phyloP scores from a whole-genome alignment of 2,329 filamentous ascomycete species.

The Microascus cirrosus region DNA sequence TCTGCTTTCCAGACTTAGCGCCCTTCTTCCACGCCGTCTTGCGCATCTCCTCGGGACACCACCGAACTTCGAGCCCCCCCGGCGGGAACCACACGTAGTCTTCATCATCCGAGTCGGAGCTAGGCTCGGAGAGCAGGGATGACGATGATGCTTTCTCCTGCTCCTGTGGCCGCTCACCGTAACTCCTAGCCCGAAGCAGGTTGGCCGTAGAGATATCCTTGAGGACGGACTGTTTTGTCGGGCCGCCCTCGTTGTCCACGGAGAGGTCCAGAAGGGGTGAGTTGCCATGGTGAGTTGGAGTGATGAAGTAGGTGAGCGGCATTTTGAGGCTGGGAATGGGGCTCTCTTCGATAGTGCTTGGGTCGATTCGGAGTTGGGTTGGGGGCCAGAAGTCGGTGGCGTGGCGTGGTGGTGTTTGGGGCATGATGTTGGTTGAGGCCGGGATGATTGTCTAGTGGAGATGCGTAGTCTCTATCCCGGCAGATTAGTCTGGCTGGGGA shows the following conservation, averaged over 20 bases:
- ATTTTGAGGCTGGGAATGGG: background rate
- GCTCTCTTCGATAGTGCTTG: background rate
- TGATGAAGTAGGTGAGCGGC: background rate
- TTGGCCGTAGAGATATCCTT: background rate
- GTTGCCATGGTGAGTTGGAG: background rate
- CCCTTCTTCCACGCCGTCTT: background rate
- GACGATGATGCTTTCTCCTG: background rate
- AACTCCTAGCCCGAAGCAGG: background rate
- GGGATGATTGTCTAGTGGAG: background rate
- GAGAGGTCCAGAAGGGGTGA: background rate
- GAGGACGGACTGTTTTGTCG: background rate
- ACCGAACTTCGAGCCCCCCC: background rate
- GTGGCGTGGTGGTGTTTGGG: background rate
- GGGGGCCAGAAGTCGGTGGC: background rate
- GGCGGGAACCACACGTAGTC: background rate
- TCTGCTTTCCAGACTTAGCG: background rate
- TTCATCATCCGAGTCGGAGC: background rate
- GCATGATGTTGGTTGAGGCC: background rate
- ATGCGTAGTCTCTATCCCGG: too few species aligned
- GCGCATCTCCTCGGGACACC: background rate
- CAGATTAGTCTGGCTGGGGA: too few species aligned
- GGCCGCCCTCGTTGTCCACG: background rate
- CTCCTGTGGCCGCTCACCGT: background rate
- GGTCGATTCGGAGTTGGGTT: background rate
- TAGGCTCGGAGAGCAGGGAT: background rate